phyloP scores from a whole-genome alignment of 108 stramenopile genomes.

The Nitzschia sp. region DNA sequence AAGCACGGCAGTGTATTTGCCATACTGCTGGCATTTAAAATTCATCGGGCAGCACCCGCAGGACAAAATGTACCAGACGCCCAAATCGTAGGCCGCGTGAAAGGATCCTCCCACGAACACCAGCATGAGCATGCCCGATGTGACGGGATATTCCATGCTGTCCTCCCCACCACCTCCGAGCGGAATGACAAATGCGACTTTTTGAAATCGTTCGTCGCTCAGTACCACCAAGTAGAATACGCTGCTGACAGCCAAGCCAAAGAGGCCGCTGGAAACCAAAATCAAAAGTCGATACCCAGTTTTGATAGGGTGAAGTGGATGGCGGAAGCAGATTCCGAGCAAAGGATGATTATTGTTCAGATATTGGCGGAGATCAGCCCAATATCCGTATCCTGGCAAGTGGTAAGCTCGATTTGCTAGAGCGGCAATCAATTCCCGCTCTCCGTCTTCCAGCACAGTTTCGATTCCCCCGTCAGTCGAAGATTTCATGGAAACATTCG shows the following conservation, averaged over 20 bases:
- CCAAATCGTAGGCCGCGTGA: constrained; percentile 9
- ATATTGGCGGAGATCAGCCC: constrained; percentile 57
- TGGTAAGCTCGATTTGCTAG: constrained; percentile 51
- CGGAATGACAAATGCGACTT: not conserved
- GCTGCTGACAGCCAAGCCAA: constrained; percentile 61
- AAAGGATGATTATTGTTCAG: constrained; percentile 63
- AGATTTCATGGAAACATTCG: too few species aligned
- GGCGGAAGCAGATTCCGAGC: constrained; percentile 56
- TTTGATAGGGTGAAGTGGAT: constrained; percentile 56
- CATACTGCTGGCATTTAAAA: constrained; percentile 17
- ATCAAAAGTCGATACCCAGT: constrained; percentile 44
- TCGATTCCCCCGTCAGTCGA: too few species aligned
- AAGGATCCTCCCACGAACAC: not conserved
- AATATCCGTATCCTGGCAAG: constrained; percentile 44
- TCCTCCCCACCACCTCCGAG: too few species aligned
- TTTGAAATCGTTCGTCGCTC: not conserved
- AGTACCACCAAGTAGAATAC: constrained; percentile 40
- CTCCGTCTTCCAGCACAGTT: not conserved
- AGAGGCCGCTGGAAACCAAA: constrained; percentile 52
- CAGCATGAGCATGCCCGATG: not conserved
- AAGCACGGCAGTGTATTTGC: constrained; percentile 29
- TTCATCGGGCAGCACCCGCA: constrained; percentile 26
- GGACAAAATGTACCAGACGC: constrained; percentile 59
- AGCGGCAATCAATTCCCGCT: not conserved
- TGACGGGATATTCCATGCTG: not conserved